Evolutionary conservation across 75 land plant species (phyloP).

Genomic region (Larix kaempferi): DNA sequence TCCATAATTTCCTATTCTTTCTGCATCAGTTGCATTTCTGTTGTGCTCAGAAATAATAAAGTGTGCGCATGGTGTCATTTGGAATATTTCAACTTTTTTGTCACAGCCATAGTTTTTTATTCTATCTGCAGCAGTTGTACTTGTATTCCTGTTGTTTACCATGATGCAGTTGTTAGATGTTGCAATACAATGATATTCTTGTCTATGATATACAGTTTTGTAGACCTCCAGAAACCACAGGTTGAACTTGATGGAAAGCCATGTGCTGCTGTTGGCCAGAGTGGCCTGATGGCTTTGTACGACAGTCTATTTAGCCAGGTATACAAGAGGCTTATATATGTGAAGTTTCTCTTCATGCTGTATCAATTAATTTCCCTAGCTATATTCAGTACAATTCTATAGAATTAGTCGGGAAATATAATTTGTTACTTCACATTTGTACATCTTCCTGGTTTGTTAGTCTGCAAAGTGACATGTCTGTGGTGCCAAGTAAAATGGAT

Average conservation of each 20-base stretch:
- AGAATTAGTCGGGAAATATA: not conserved
- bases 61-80: not conserved
- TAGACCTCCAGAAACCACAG: constrained; percentile 92
- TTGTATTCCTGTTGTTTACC: not conserved
- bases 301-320: constrained; percentile 92
- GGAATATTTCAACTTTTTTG: not conserved
- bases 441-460: not conserved
- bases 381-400: not conserved
- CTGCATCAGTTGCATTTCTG: not conserved
- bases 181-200: not conserved
- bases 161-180: not conserved
- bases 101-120: not conserved
- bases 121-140: not conserved
- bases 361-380: not conserved
- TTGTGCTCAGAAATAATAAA: not conserved
- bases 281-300: constrained; percentile 95
- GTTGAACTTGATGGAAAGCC: constrained; percentile 91
- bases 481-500: not conserved
- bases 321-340: not conserved
- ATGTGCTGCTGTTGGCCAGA: constrained; percentile 96
- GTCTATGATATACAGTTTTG: constrained; percentile 55
- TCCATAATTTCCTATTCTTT: not conserved
- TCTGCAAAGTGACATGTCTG: not conserved
- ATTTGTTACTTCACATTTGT: not conserved
- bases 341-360: not conserved